phyloP scores from a whole-genome alignment of 257 asterid genomes.

The Solanum sitiens region DNA sequence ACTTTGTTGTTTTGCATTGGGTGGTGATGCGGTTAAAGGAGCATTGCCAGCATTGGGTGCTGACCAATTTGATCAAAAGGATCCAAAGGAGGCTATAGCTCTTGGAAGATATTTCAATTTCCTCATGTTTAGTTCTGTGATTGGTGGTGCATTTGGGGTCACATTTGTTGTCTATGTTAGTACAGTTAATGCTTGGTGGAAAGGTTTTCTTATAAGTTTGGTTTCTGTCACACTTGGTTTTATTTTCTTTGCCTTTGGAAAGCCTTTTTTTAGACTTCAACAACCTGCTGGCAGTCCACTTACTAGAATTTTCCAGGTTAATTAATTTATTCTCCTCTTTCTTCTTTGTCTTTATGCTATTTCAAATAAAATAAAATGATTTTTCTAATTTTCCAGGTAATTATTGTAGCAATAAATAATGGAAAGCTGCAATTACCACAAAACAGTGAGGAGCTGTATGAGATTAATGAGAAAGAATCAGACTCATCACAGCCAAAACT shows the following conservation, averaged over 20 bases:
- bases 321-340: not conserved
- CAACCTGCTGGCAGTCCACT: conserved; percentile 62
- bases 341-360: not conserved
- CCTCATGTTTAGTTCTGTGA: conserved; percentile 44
- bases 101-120: conserved; percentile 77
- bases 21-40: conserved; percentile 64
- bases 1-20: conserved; percentile 50
- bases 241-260: conserved; percentile 31
- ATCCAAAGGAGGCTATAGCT: conserved; percentile 53
- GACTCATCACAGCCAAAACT: conserved; percentile 24
- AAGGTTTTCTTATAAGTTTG: conserved; percentile 51
- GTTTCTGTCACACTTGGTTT: conserved; percentile 27
- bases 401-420: conserved; percentile 51
- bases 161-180: conserved; percentile 68
- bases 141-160: conserved; percentile 52
- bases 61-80: conserved; percentile 59
- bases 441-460: conserved; percentile 43
- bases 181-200: conserved; percentile 69
- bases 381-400: conserved; percentile 22
- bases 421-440: conserved; percentile 27
- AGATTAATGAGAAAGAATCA: conserved; percentile 46
- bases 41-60: conserved; percentile 86
- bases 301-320: conserved; percentile 43
- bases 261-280: conserved; percentile 51
- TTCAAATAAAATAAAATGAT: not conserved